phyloP scores from a whole-genome alignment of 2,329 filamentous ascomycete species.

The Fonsecaea monophora region DNA sequence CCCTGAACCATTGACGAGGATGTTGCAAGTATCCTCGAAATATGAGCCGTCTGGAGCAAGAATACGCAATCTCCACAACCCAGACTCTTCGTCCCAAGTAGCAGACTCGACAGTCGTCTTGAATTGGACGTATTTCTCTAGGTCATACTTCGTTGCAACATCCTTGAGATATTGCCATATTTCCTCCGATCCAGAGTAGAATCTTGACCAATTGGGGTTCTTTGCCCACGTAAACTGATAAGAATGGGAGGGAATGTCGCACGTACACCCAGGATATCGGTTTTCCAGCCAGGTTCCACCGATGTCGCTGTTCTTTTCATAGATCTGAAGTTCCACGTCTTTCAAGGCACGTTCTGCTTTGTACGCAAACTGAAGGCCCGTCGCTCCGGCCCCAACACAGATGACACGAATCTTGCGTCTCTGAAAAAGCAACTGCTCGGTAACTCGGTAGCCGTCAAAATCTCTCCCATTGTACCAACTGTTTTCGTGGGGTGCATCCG shows the following conservation, averaged over 20 bases:
- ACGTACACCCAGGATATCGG: conserved; percentile 44
- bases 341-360: conserved; percentile 37
- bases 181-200: conserved; percentile 41
- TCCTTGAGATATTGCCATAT: conserved; percentile 43
- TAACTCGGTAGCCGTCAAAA: conserved; percentile 34
- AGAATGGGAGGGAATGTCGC: conserved; percentile 60
- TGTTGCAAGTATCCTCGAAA: conserved; percentile 32
- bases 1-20: conserved; percentile 52
- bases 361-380: conserved; percentile 43
- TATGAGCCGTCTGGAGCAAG: conserved; percentile 23
- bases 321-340: conserved; percentile 40
- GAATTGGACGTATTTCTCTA: conserved; percentile 40
- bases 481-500: conserved; percentile 34
- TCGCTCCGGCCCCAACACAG: conserved; percentile 40
- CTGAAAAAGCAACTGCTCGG: conserved; percentile 27
- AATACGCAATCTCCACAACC: conserved; percentile 26
- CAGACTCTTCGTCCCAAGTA: conserved; percentile 36
- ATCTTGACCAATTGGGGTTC: conserved; percentile 45
- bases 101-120: conserved; percentile 37
- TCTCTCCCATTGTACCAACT: conserved; percentile 34
- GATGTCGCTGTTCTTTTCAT: conserved; percentile 42
- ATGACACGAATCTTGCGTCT: conserved; percentile 35
- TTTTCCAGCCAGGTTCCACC: conserved; percentile 46
- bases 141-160: conserved; percentile 40
- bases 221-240: conserved; percentile 57